Percentiles rank a stretch among this genome's conserved stretches.
phyloP scores from a whole-genome alignment of 2,329 filamentous ascomycete genomes.

The Fusarium devonianum region DNA sequence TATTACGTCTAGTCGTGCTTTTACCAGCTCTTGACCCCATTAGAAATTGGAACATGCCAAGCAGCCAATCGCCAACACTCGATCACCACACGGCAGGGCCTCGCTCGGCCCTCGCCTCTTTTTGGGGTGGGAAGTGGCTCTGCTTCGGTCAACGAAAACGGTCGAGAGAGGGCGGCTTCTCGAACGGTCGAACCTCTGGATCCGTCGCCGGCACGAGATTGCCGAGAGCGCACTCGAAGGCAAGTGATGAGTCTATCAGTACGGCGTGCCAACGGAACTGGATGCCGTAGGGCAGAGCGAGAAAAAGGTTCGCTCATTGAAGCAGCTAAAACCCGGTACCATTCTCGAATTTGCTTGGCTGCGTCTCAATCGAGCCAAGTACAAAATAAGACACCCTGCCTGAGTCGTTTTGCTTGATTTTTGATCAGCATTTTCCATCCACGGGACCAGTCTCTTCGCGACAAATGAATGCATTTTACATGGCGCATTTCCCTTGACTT shows the following conservation, averaged over 20 bases:
- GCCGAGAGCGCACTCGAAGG: slow-evolving; percentile 30
- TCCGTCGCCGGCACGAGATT: slow-evolving; percentile 33
- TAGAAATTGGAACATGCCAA: too few species aligned
- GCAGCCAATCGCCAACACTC: too few species aligned
- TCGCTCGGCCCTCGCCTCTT: background rate
- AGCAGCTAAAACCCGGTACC: slow-evolving; percentile 25
- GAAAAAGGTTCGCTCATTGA: slow-evolving; percentile 9
- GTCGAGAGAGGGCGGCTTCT: slow-evolving; percentile 13
- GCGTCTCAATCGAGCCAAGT: slow-evolving; percentile 30
- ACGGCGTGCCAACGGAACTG: too few species aligned
- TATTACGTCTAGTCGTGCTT: too few species aligned
- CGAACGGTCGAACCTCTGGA: slow-evolving; percentile 23
- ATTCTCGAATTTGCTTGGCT: slow-evolving; percentile 21
- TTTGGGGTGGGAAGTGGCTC: too few species aligned
- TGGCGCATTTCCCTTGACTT: slow-evolving; percentile 24
- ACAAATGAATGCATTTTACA: slow-evolving; percentile 10
- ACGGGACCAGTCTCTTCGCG: slow-evolving; percentile 20
- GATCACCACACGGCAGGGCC: too few species aligned
- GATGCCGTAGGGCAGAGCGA: too few species aligned
- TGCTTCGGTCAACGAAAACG: slow-evolving; percentile 36
- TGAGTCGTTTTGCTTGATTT: too few species aligned
- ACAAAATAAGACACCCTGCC: too few species aligned
- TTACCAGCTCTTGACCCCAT: slow-evolving; percentile 4
- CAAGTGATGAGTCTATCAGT: too few species aligned
- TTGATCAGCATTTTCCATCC: slow-evolving; percentile 21